Conservation (phyloP, 2,329 filamentous ascomycete species). For the Neoscytalidium dimidiatum region DNA sequence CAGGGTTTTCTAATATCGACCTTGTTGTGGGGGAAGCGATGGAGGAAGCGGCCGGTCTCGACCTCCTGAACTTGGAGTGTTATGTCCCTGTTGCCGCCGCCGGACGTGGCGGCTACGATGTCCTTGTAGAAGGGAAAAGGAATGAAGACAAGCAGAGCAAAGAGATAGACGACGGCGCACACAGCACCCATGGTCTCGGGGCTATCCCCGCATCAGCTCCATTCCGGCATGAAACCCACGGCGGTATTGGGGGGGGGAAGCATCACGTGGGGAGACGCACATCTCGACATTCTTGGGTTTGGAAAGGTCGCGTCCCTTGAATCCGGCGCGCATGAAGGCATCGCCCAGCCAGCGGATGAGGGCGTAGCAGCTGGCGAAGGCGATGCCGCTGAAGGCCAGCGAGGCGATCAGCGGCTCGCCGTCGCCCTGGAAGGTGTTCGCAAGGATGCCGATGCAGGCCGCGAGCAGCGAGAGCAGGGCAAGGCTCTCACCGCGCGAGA, state of each 20-base stretch:
- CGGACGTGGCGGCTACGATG: slow-evolving; percentile 91
- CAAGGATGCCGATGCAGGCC: slow-evolving; percentile 71
- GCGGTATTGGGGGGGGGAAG: background rate
- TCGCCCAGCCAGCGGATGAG: slow-evolving; percentile 93
- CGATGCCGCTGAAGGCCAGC: slow-evolving; percentile 80
- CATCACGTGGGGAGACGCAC: slow-evolving; percentile 45
- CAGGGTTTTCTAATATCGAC: slow-evolving; percentile 34
- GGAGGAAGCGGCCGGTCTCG: slow-evolving; percentile 80
- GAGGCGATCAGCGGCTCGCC: slow-evolving; percentile 89
- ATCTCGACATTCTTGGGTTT: slow-evolving; percentile 76
- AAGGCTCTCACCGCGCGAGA: slow-evolving; percentile 58
- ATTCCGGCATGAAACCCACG: slow-evolving; percentile 11
- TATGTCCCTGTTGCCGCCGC: slow-evolving; percentile 87
- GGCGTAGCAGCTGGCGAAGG: slow-evolving; percentile 78
- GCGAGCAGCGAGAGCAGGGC: slow-evolving; percentile 64
- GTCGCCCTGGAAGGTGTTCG: slow-evolving; percentile 80
- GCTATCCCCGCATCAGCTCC: slow-evolving; percentile 39
- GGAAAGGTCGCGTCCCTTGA: slow-evolving; percentile 87
- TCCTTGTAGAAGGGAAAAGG: slow-evolving; percentile 98
- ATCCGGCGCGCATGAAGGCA: slow-evolving; percentile 82
- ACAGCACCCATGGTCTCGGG: slow-evolving; percentile 97
- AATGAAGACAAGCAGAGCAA: slow-evolving; percentile 87
- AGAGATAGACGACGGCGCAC: slow-evolving; percentile 87
- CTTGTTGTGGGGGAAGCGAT: slow-evolving; percentile 93
- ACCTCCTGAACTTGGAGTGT: slow-evolving; percentile 72